Percentiles rank a stretch among this genome's conserved stretches.
These are phyloP conservation scores for Caryopteris hybrid DNA, from an alignment of 305 asterid genomes.

Conservation along the genomic window DNA sequence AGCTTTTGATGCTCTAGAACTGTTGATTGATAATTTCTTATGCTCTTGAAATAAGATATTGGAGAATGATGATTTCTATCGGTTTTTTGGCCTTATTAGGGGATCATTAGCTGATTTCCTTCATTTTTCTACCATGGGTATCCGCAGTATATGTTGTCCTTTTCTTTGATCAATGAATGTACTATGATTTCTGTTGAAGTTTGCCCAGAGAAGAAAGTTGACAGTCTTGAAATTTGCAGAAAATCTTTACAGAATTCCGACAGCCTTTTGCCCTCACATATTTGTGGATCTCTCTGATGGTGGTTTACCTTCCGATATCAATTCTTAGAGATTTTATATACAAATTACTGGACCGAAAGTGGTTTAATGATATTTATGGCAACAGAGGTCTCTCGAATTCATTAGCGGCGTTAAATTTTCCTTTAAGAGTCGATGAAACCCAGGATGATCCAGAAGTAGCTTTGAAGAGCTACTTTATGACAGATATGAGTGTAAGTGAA, in stretches of 20 bases:
- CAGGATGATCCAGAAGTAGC: slow-evolving; percentile 32
- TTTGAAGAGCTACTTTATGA: slow-evolving; percentile 33
- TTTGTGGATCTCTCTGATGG: slow-evolving; percentile 74
- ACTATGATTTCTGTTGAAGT: background rate
- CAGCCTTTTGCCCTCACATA: slow-evolving; percentile 80
- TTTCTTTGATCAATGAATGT: too few relatives aligned
- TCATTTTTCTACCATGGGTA: too few relatives aligned
- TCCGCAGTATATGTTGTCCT: too few relatives aligned
- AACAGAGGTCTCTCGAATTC: slow-evolving; percentile 24
- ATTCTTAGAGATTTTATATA: slow-evolving; percentile 47
- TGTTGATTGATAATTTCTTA: too few relatives aligned
- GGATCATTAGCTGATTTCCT: too few relatives aligned
- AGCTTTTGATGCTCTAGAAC: too few relatives aligned
- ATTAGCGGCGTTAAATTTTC: slow-evolving; percentile 25
- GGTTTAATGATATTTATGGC: slow-evolving; percentile 22
- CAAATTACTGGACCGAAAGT: slow-evolving; percentile 25
- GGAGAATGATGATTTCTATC: background rate
- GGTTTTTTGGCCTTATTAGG: too few relatives aligned
- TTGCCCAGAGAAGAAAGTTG: slow-evolving; percentile 4
- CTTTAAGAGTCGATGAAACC: slow-evolving; percentile 27
- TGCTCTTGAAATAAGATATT: background rate
- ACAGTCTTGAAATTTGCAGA: slow-evolving; percentile 39
- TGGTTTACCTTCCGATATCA: slow-evolving; percentile 61
- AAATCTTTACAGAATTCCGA: slow-evolving; percentile 57
- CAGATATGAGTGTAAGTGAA: slow-evolving; percentile 34